Percentiles rank a stretch among this genome's conserved stretches.
Conservation (phyloP, 1,284 basidiomycete species). For the Malassezia nana region DNA sequence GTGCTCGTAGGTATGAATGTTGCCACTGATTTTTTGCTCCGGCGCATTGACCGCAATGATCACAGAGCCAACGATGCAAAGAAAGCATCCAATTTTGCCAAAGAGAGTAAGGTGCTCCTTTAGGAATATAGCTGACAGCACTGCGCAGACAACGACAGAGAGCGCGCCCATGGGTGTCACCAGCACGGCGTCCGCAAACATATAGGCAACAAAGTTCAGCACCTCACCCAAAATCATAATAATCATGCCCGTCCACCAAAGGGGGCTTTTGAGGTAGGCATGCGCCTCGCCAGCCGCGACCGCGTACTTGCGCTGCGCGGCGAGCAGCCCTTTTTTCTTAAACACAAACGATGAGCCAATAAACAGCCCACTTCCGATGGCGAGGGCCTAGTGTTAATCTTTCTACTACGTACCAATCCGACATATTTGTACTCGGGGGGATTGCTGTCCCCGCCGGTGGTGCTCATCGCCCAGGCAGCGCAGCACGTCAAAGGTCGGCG, state of each 20-base stretch:
- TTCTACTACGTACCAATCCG: conserved; percentile 52
- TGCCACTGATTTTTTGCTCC: conserved; percentile 64
- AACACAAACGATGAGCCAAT: conserved; percentile 81
- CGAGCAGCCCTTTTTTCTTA: conserved; percentile 65
- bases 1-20: conserved; percentile 67
- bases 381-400: conserved; percentile 52
- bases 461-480: background rate
- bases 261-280: conserved; percentile 60
- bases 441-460: conserved; percentile 13
- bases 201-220: conserved; percentile 58
- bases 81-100: conserved; percentile 60
- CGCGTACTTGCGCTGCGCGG: conserved; percentile 51
- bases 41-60: conserved; percentile 64
- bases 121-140: conserved; percentile 83
- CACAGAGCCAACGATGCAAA: conserved; percentile 76
- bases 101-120: conserved; percentile 64
- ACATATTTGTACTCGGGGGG: conserved; percentile 52
- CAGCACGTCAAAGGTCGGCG: no score
- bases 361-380: conserved; percentile 70
- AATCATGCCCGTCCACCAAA: conserved; percentile 48
- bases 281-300: conserved; percentile 77
- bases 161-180: conserved; percentile 94
- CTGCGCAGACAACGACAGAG: conserved; percentile 88
- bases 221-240: conserved; percentile 39
- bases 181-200: conserved; percentile 77